Evolutionary conservation across 495 filamentous ascomycete genomes (phyloP).

Genomic region (Tuber calosporum): DNA sequence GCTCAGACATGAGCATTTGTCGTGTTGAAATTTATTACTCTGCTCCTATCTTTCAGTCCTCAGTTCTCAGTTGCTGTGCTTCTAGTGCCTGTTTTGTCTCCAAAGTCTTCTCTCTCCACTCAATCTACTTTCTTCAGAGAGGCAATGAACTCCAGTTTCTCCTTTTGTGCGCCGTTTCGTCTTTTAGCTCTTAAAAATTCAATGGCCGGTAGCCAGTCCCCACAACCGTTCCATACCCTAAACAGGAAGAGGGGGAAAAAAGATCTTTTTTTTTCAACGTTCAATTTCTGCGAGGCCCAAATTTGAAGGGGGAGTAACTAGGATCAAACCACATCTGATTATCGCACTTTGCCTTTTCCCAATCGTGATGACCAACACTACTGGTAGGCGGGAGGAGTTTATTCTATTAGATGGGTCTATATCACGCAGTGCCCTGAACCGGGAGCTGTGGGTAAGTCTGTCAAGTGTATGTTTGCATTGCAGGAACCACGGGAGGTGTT

Average conservation of each 20-base stretch:
- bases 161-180: neutral
- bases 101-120: neutral
- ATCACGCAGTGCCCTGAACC: neutral
- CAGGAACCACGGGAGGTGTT: no score
- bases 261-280: no score
- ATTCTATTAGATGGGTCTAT: neutral
- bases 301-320: neutral
- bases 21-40: neutral
- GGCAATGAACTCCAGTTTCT: neutral
- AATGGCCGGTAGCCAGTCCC: neutral
- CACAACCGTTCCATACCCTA: neutral
- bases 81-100: neutral
- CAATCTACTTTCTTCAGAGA: neutral
- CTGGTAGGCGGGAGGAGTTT: neutral
- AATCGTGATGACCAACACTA: neutral
- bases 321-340: neutral
- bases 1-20: neutral
- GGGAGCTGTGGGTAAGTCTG: neutral
- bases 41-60: neutral
- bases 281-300: neutral
- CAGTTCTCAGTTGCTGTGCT: neutral
- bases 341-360: neutral
- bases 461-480: neutral
- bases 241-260: neutral
- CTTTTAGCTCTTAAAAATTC: neutral